Conservation (phyloP, 208 protist species). For the Polymyxa betae region DNA sequence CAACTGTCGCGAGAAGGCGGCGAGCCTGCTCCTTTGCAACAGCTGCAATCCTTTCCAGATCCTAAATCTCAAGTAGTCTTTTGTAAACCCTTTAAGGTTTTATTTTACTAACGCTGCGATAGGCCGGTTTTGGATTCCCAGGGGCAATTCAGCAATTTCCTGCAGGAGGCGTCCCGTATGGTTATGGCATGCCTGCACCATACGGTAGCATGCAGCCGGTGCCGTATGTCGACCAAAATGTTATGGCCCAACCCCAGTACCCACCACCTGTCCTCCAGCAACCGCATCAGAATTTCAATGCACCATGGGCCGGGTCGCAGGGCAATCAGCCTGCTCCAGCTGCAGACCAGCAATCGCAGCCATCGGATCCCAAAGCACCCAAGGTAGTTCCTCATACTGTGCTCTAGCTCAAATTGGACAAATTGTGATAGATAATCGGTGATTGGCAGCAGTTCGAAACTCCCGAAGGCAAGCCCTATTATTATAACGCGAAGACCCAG, state of each 20-base stretch:
- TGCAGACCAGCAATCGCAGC: neutral
- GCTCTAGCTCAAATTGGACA: neutral
- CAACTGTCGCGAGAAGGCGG: neutral
- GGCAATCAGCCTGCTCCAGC: neutral
- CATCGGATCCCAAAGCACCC: neutral
- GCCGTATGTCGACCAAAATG: neutral
- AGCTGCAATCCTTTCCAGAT: neutral
- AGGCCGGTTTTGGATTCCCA: no score
- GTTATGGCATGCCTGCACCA: neutral
- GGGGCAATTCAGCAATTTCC: no score
- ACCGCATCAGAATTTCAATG: neutral
- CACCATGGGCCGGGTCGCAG: neutral
- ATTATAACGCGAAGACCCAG: conserved; percentile 37
- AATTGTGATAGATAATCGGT: neutral
- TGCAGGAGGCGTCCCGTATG: no score
- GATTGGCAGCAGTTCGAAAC: conserved; percentile 4
- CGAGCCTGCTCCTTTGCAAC: neutral
- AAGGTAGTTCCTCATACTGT: conserved; percentile 15
- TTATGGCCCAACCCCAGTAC: neutral
- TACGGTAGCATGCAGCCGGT: neutral
- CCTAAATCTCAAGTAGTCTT: neutral
- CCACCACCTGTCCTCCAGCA: neutral
- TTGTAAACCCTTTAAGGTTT: no score
- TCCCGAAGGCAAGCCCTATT: conserved; percentile 41
- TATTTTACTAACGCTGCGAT: no score